Percentiles rank a stretch among this genome's conserved stretches.
phyloP scores from a whole-genome alignment of 441 rosid species.

The Pelargonium fulgidum region DNA sequence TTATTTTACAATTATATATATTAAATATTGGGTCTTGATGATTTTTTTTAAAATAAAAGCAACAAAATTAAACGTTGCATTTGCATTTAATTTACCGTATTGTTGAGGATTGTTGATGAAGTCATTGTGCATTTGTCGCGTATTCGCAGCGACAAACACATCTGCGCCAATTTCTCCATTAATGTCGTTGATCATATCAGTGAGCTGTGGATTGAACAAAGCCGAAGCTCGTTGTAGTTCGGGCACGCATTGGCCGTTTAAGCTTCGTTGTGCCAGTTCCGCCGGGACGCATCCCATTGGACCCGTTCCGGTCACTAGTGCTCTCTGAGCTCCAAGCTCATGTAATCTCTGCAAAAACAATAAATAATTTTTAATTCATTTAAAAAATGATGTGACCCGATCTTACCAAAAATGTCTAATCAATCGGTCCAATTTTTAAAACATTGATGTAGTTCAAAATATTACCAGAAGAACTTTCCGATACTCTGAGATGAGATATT shows the following conservation, averaged over 20 bases:
- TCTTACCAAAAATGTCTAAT: too few species aligned
- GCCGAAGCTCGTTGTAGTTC: neutral
- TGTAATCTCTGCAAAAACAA: neutral
- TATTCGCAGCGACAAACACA: neutral
- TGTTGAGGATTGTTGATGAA: neutral
- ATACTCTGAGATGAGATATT: neutral
- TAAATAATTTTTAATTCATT: neutral
- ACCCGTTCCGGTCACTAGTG: neutral
- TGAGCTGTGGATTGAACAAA: neutral
- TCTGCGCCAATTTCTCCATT: neutral
- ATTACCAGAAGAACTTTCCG: neutral
- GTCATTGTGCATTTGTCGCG: neutral
- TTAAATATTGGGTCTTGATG: too few species aligned
- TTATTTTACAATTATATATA: too few species aligned
- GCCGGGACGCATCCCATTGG: slow-evolving; percentile 1
- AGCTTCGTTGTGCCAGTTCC: neutral
- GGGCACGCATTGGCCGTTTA: neutral
- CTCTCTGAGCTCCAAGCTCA: neutral
- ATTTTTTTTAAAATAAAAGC: too few species aligned
- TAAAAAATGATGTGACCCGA: too few species aligned
- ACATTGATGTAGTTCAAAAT: too few species aligned
- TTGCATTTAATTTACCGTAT: too few species aligned
- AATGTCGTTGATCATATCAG: neutral
- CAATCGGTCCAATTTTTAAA: too few species aligned
- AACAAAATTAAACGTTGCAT: too few species aligned